Evolutionary conservation across 139 green algal species (phyloP), one percentile per base, ranked within the genome.

Genomic region (Chlamydomonas applanata): DNA sequence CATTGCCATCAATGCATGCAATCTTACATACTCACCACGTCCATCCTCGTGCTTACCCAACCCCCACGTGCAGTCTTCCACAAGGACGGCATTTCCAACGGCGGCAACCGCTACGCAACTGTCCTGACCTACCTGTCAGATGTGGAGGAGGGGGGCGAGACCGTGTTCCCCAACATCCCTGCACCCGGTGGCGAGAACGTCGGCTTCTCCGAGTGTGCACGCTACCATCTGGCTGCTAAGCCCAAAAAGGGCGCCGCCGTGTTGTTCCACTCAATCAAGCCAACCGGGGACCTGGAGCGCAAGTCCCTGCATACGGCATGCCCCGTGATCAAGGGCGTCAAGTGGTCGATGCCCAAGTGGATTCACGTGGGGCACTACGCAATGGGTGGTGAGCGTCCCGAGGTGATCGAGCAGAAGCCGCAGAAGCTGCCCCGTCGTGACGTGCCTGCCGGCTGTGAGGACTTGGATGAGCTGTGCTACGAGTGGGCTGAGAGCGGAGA

Each of bases 71-170:
- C 40, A 49, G 40, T 72, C 66, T 61, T 72, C 25, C 40, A 79
- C 52, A 35, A 73, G 29, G 49, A 73, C 14, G 70, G 72, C 64
- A 68, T 32, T 1, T 19, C 40, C 30, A 92, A 93, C 59, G 88
- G 87, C 66, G 90, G 89, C 56, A 91, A 93, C 65, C 85, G 94
- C 46, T 90, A 87, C 33, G 85, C 81, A 9, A 95, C 91, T 0
- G 85, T 94, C 40, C 84, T 95, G 14, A 91, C 91, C 83, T 95
- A 94, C 79, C 71, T 95, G 64, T 35, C 29, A 20, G 29, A 46
- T n/a, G n/a, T 56, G 65, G 29, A 33, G 25, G 30, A 83, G 74
- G 82, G 75, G 25, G 75, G 75, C 24, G 75, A 81, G 75, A 81
- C 81, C 40, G 79, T 88, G 1, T 90, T 90, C 67, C 85, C 83